Evolutionary conservation across 2,329 filamentous ascomycete genomes (phyloP), one percentile per base, ranked within the genome.

Genomic region (Claviceps sorghi): DNA sequence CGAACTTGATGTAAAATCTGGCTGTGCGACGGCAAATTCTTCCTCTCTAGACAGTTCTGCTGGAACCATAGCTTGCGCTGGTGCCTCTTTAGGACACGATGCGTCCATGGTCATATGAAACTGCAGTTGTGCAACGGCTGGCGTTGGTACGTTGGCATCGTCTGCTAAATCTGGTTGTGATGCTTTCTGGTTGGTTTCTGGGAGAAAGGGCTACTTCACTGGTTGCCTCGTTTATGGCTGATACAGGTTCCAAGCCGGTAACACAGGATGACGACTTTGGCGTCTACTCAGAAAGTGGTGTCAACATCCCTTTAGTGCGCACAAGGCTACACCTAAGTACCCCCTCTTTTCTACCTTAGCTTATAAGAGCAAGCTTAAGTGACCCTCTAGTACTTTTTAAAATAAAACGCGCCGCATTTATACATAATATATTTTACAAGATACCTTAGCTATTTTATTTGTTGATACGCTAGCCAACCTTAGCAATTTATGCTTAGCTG

Each of bases 1-100:
- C 11, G 75, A 77, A 58, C 77, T 82, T 22, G 69, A 76, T 36
- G 29, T 40, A 19, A 29, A 30, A 11, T 13, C 13, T 43, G 36
- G 38, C 38, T 48, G 36, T 11, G 48, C 15, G 9, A 46, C 26
- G 42, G 43, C 26, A 19, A 15, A 6, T 19, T 43, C 48, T 6
- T 48, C 38, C 9, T 44, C 44, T 2, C 40, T 17, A 26, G 21
- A 30, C 38, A 48, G 21, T 11, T 48, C 29, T 30, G 22, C 8
- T 30, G 13, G 4, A 19, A 22, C 22, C 4, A 19, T 22, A 30
- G 32, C 21, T 32, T 34, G 32, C 45, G 15, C 8, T 30, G 2
- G 38, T 13, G 26, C 7, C 7, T 46, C 48, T 13, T 30, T 29
- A n/a, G 17, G 11, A 48, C n/a, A 47, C 2, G 15, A 36, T 3